Evolutionary conservation across 1,139 yeast genomes (phyloP), one percentile per base, ranked within the genome.

Genomic region (Tardiomyces blankii): DNA sequence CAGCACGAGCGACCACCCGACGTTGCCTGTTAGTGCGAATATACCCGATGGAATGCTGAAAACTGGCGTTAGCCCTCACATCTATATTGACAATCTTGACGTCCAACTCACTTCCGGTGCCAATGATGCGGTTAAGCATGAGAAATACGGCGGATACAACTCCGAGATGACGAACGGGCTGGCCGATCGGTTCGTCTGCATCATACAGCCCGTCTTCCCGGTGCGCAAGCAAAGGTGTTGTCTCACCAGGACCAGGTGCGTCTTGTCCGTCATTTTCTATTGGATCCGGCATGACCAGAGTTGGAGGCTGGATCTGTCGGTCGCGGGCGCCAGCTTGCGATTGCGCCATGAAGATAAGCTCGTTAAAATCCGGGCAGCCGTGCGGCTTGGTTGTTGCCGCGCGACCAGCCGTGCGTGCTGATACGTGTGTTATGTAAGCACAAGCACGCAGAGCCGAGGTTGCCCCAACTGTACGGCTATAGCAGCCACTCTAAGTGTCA

Each of bases 11-110:
- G 88, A 67, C 42, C 82, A 66, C 16, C 94, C 94, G 13, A 85
- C 85, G 18, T 89, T 80, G 4, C 94, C 93, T 25, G 82, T 73
- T 49, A 81, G 69, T 2, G 69, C 61, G 56, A 73, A 82, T 50
- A 86, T 83, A 18, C 86, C 78, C 14, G 89, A 78, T 3, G 93
- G 87, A 3, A 89, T 82, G 40, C 91, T 80, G 62, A 86, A 86
- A 45, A 86, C 83, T 30, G 35, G 9, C 35, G 11, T 30, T 14
- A 30, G 16, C 9, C 4, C 16, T 30, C 35, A 30, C 35, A 21
- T 21, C 25, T 30, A 12, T 3, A 4, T 30, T 4, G 30, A 27
- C 30, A 12, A 27, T 9, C 8, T 27, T 12, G 12, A 27, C 8
- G 9, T 30, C 16, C 16, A 30, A 30, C 35, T 13, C 16, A 30